A percentile compares a stretch with the other conserved stretches of the same genome.
Conservation (phyloP, 805 yeast genomes). For the Saturnispora sanitii region DNA sequence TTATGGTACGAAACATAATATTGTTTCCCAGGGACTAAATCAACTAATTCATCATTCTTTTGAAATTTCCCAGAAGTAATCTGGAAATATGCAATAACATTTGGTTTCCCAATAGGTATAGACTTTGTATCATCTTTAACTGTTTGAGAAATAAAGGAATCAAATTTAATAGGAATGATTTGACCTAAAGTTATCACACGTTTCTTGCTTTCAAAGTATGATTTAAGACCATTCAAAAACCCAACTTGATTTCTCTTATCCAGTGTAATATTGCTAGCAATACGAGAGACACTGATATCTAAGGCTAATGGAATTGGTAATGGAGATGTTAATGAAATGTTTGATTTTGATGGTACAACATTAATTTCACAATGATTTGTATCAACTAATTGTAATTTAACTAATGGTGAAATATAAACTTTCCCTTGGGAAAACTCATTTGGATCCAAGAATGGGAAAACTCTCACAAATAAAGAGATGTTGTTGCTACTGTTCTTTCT, state of each 20-base stretch:
- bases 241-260: slow-evolving; percentile 53
- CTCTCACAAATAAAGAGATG: slow-evolving; percentile 26
- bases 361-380: neutral
- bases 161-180: slow-evolving; percentile 68
- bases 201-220: slow-evolving; percentile 45
- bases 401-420: slow-evolving; percentile 55
- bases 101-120: slow-evolving; percentile 50
- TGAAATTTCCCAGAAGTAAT: slow-evolving; percentile 43
- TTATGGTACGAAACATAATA: slow-evolving; percentile 55
- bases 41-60: slow-evolving; percentile 16
- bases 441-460: slow-evolving; percentile 60
- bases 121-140: slow-evolving; percentile 24
- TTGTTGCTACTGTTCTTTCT: no score
- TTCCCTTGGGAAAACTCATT: slow-evolving; percentile 31
- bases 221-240: slow-evolving; percentile 50
- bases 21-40: slow-evolving; percentile 25
- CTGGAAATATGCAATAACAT: slow-evolving; percentile 79
- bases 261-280: slow-evolving; percentile 60
- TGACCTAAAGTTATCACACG: slow-evolving; percentile 60
- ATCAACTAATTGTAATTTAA: slow-evolving; percentile 31
- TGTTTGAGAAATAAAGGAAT: slow-evolving; percentile 47
- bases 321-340: neutral
- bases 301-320: slow-evolving; percentile 39
- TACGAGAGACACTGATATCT: slow-evolving; percentile 54
- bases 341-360: neutral